Conservation (phyloP, 2,329 filamentous ascomycete species). For the Clarireedia homoeocarpa region DNA sequence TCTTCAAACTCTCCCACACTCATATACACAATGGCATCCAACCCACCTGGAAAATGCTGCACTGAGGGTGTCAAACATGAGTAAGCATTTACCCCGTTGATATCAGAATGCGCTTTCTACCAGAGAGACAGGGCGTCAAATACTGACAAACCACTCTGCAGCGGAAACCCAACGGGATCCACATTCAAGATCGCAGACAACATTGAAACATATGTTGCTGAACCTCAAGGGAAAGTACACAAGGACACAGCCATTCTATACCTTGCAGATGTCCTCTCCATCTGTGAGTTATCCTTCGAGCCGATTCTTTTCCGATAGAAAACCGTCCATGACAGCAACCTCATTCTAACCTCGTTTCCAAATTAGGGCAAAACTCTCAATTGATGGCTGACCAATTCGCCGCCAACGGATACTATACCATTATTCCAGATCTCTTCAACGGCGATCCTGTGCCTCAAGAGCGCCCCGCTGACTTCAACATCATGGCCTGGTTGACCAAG, state of each 20-base stretch:
- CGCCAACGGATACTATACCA: constrained; percentile 44
- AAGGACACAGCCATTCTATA: constrained; percentile 28
- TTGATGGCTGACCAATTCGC: constrained; percentile 70
- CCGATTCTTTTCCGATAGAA: too few relatives aligned
- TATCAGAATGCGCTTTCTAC: too few relatives aligned
- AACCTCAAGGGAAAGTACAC: constrained; percentile 23
- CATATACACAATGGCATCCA: constrained; percentile 26
- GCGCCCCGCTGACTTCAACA: constrained; percentile 35
- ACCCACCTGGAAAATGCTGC: constrained; percentile 28
- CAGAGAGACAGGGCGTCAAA: too few relatives aligned
- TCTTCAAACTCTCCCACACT: background rate
- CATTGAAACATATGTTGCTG: constrained; percentile 28
- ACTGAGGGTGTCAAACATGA: constrained; percentile 29
- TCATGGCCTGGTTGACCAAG: constrained; percentile 40
- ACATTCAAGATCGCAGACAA: constrained; percentile 22
- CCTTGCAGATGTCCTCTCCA: constrained; percentile 27
- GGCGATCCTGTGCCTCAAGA: constrained; percentile 54
- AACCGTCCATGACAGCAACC: too few relatives aligned
- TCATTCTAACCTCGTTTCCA: too few relatives aligned
- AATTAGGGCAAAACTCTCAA: constrained; percentile 44
- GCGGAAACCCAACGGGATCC: constrained; percentile 26
- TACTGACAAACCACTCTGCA: constrained; percentile 3
- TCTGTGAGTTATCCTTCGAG: constrained; percentile 13
- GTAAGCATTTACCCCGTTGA: constrained; percentile 13
- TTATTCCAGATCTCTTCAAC: constrained; percentile 65